A percentile compares a stretch with the other conserved stretches of the same genome.
Conservation (phyloP, 2,329 filamentous ascomycete species). For the Curvularia lunata region DNA sequence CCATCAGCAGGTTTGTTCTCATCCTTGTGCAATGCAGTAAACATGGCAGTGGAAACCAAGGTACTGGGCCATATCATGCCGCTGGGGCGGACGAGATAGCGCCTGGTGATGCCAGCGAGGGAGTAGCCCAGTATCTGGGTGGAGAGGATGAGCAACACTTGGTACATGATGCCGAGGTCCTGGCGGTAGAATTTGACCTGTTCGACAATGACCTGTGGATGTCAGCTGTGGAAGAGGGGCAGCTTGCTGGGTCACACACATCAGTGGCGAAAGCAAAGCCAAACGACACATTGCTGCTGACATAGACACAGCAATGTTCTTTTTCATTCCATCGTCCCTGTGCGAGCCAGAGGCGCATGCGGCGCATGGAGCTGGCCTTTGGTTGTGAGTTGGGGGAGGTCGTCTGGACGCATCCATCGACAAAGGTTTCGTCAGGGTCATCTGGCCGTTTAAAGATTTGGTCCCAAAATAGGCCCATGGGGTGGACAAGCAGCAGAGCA, state of each 20-base stretch:
- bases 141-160: conserved; percentile 81
- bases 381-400: conserved; percentile 19
- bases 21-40: conserved; percentile 82
- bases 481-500: conserved; percentile 82
- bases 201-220: conserved; percentile 75
- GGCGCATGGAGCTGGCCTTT: conserved; percentile 38
- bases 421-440: conserved; percentile 63
- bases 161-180: conserved; percentile 75
- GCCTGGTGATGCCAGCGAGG: conserved; percentile 80
- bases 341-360: conserved; percentile 73
- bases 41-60: conserved; percentile 87
- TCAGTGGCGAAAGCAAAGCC: conserved; percentile 89
- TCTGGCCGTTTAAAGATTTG: conserved; percentile 66
- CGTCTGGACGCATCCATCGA: conserved; percentile 60
- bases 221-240: conserved; percentile 17
- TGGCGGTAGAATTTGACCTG: conserved; percentile 90
- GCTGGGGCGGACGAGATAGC: conserved; percentile 81
- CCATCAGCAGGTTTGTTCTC: conserved; percentile 82
- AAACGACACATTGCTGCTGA: conserved; percentile 88
- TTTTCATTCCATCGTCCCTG: conserved; percentile 88
- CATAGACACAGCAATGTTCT: conserved; percentile 86
- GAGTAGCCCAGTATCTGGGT: conserved; percentile 88
- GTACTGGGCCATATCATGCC: conserved; percentile 94
- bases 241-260: conserved; percentile 49
- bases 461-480: conserved; percentile 82